These are phyloP conservation scores for Neonectria magnoliae DNA, from an alignment of 2,329 filamentous ascomycete species.

Conservation along the genomic window DNA sequence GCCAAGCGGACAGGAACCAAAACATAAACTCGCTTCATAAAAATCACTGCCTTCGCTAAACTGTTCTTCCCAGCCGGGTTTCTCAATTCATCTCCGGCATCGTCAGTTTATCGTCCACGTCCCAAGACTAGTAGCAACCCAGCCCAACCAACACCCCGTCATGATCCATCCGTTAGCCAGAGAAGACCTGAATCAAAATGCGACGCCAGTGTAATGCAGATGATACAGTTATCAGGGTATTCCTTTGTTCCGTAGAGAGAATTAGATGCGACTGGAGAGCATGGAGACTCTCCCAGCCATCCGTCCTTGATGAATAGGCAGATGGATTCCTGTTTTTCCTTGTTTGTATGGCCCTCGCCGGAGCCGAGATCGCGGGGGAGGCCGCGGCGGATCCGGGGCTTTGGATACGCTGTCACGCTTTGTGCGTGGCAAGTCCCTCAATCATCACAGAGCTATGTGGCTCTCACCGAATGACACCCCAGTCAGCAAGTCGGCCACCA, in stretches of 20 bases:
- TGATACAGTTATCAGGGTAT: constrained; percentile 40
- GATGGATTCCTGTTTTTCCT: constrained; percentile 9
- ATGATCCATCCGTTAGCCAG: constrained; percentile 28
- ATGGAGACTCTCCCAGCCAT: constrained; percentile 16
- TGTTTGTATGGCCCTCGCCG: not conserved
- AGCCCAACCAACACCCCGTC: constrained; percentile 38
- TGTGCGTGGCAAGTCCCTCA: too few relatives aligned
- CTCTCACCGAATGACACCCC: constrained; percentile 79
- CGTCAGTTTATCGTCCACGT: constrained; percentile 2
- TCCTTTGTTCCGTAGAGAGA: constrained; percentile 35
- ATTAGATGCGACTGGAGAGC: constrained; percentile 32
- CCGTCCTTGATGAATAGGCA: constrained; percentile 15
- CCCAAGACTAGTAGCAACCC: constrained; percentile 13
- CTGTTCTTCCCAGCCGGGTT: constrained; percentile 4
- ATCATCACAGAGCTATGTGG: not conserved
- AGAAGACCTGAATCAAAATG: constrained; percentile 39
- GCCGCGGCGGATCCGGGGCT: not conserved
- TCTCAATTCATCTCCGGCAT: constrained; percentile 10
- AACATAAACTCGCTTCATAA: constrained; percentile 14
- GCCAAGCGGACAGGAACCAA: constrained; percentile 21
- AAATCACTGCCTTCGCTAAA: constrained; percentile 31
- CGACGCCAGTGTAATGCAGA: constrained; percentile 46
- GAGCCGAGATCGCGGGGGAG: not conserved
- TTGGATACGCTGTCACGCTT: not conserved
- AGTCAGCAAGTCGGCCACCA: constrained; percentile 74